Evolutionary conservation across 2,329 filamentous ascomycete genomes (phyloP), one percentile per base, ranked within the genome.

Genomic region (Aspergillus pseudonomiae): DNA sequence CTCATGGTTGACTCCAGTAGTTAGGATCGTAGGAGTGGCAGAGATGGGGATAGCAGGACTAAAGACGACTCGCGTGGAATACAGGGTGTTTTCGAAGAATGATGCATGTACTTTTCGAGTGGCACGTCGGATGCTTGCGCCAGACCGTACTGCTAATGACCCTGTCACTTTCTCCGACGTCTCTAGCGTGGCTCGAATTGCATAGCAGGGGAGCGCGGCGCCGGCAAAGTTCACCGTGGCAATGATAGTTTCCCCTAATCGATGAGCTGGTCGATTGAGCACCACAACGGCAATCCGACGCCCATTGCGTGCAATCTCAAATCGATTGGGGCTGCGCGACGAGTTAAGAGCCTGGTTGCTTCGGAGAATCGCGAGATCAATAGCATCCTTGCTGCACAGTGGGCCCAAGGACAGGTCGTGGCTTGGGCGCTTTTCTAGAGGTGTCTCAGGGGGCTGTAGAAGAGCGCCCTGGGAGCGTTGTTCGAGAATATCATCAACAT

Each of bases 291-390:
- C 94, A 14, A 99, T 94, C n/a, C 89, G 89, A 61, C 89, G 89
- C n/a, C 94, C 94, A 72, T 93, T 94, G 16, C 94, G 91, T 14
- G 94, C 90, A 75, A 99, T 98, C 74, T 97, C 94, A 75, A 98
- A 99, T 45, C 93, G 89, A 72, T 97, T 97, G n/a, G 90, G 87
- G 73, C 91, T 94, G 70, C 93, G 90, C 41, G 89, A 88, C n/a
- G 87, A 86, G 52, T 87, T 84, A 2, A 83, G 83, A 0, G 88
- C 85, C 68, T 89, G 81, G 69, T 93, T 93, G 74, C 92, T 93
- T 67, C 92, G 89, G 59, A 97, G 84, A 63, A 98, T 97, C 14
- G 95, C 89, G 65, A 96, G 85, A 74, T 97, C 92, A 71, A 99
- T 97, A 24, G 92, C 89, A 71, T 97, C 93, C 74, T 93, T 94